Percentiles rank a stretch among this genome's conserved stretches.
These are phyloP conservation scores for Penicillium taxi DNA, from an alignment of 495 filamentous ascomycete genomes.

Conservation along the genomic window DNA sequence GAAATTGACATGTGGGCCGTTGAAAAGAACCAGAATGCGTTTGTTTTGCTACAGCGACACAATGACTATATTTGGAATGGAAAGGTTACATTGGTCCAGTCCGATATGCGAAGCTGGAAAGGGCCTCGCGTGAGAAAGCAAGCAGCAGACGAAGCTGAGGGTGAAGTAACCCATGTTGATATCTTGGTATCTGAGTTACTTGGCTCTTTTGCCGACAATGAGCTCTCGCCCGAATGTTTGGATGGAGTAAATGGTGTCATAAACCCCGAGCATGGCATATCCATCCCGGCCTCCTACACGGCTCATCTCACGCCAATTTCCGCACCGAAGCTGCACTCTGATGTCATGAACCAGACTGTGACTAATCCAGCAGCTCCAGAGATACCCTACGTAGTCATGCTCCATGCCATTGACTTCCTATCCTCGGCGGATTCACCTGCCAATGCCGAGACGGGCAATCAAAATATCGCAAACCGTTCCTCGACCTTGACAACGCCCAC, in stretches of 20 bases:
- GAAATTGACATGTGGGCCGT: constrained; percentile 80
- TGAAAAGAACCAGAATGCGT: constrained; percentile 98
- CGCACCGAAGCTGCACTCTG: constrained; percentile 76
- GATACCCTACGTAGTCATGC: constrained; percentile 86
- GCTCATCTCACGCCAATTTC: constrained; percentile 85
- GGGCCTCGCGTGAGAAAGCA: constrained; percentile 43
- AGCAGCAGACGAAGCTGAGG: background rate
- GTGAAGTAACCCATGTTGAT: constrained; percentile 59
- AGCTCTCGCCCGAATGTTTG: constrained; percentile 82
- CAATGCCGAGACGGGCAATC: constrained; percentile 4
- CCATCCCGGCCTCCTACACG: constrained; percentile 86
- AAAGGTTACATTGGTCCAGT: constrained; percentile 77
- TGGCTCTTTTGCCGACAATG: constrained; percentile 87
- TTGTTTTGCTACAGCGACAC: constrained; percentile 78
- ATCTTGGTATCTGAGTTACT: constrained; percentile 91
- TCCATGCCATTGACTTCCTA: constrained; percentile 82
- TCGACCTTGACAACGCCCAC: constrained; percentile 25
- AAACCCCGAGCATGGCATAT: constrained; percentile 71
- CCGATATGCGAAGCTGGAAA: constrained; percentile 95
- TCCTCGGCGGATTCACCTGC: constrained; percentile 31
- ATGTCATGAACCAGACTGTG: constrained; percentile 54
- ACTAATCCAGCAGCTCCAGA: constrained; percentile 64
- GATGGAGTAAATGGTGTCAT: constrained; percentile 86
- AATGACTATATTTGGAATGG: constrained; percentile 70
- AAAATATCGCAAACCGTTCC: constrained; percentile 17